Base-by-base conservation (phyloP, 2,329 filamentous ascomycete genomes). In the Oidium heveae region DNA sequence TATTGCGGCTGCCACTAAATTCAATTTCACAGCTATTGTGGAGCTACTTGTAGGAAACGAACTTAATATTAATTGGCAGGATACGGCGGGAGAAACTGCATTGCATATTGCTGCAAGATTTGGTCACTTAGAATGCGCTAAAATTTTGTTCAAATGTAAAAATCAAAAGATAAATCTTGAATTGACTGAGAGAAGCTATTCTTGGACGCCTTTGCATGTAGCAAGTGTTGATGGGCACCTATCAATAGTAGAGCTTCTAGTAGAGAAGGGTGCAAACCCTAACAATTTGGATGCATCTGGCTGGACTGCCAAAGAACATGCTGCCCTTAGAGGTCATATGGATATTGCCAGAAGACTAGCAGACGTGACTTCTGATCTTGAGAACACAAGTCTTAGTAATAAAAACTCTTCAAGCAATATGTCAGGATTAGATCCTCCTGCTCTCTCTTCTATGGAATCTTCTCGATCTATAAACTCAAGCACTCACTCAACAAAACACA, bases 181-280 rank as follows among this genome's bases (percentile, higher is more conserved):
- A 61, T 69, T 93, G 37, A 69, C 75, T 0, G 91, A 98, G 64
- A 84, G 82, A 54, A 82, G 83, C 0, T 96, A 93, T 64, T 79
- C 82, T 2, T 98, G 91, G 89, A 95, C 91, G 0, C 86, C 91
- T n/a, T 71, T 98, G 13, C 91, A 94, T 63, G 83, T 94, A 59
- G 86, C 89, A 10, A 85, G 84, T 54, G 89, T 96, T 2, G 88
- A 98, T 63, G 89, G 89, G 0, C 82, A 87, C 59, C 67, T 86
- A 12, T 68, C 74, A 0, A 77, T 94, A 43, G 84, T 84, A 0
- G 75, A 87, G 63, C 71, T 91, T 24, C 72, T 98, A 4, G 75
- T 94, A 43, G 76, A 82, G 52, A 82, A 83, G 22, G 86, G 86
- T 1, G 86, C 86, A 0, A 78, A 93, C 56, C 69, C 86, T 2